These are phyloP conservation scores for Rhodomyrtus tomentosa DNA, from an alignment of 345 rosid species.

Conservation along the genomic window DNA sequence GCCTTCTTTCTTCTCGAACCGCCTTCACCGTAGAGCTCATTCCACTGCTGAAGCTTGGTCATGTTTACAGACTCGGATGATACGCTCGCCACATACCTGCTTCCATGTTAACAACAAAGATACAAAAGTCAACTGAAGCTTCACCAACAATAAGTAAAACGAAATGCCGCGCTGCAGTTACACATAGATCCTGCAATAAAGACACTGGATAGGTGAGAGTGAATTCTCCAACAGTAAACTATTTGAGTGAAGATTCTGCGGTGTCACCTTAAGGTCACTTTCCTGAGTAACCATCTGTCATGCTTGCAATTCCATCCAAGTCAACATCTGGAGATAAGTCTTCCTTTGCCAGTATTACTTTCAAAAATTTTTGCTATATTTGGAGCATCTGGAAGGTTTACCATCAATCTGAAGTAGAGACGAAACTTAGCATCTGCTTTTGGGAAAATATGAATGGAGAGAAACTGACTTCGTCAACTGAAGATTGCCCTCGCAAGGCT, in stretches of 20 bases:
- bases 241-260: background rate
- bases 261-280: slow-evolving; percentile 77
- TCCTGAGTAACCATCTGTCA: slow-evolving; percentile 91
- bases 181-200: slow-evolving; percentile 60
- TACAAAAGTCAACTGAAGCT: background rate
- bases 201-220: background rate
- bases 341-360: slow-evolving; percentile 72
- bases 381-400: slow-evolving; percentile 76
- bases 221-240: background rate
- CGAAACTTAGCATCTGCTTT: background rate
- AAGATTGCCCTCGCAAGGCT: slow-evolving; percentile 93
- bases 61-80: slow-evolving; percentile 76
- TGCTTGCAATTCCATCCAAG: slow-evolving; percentile 54
- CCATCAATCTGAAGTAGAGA: slow-evolving; percentile 52
- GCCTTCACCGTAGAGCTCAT: slow-evolving; percentile 80
- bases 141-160: background rate
- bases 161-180: slow-evolving; percentile 54
- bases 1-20: slow-evolving; percentile 75
- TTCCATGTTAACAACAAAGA: background rate
- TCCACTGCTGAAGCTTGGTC: slow-evolving; percentile 79
- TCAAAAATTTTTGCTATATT: slow-evolving; percentile 73
- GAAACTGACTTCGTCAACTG: slow-evolving; percentile 62
- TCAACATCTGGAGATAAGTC: slow-evolving; percentile 68
- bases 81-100: slow-evolving; percentile 84
- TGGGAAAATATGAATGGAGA: background rate